Base-by-base conservation (phyloP, 768 basidiomycete species). In the Hortiboletus campestris region DNA sequence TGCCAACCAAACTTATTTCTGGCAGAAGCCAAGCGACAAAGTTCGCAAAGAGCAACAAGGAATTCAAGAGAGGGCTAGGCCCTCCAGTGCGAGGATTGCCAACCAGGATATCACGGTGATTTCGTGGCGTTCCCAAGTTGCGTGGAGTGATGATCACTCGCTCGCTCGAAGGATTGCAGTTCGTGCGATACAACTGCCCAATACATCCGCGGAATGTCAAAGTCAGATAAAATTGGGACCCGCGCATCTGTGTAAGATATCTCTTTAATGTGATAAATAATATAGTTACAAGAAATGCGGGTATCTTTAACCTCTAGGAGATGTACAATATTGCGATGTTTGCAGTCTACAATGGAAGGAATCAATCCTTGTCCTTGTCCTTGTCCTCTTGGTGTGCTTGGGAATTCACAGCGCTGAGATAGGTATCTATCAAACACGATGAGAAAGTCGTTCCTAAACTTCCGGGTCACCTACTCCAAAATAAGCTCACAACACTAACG, bases 401-500 rank as follows among this genome's bases (percentile, higher is more conserved):
- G 16, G 82, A 77, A 49, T 85, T 85, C 38, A 77, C 76, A 9
- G 77, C 77, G 51, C 84, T 85, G n/a, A 85, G 72, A 62, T 85
- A 85, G 3, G 84, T 82, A 64, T 85, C 84, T 85, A 49, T 47
- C n/a, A 2, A 19, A 47, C 6, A 14, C 32, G 29, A 43, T 60
- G 35, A 55, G 53, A 53, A 14, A 22, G 17, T n/a, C 6, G 9
- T 17, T 44, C 11, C 42, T 48, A 48, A 57, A 49, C 55, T 38
- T 42, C 7, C 17, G 5, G 25, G 20, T 11, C 13, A 80, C 87
- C 44, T 67, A 91, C 89, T 91, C 89, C 88, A 90, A 74, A 88
- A 88, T 56, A 91, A 77, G 63, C 86, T 86, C 49, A 92, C 88
- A 12, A 88, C 80, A 63, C 89, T 81, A 22, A 94, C 83, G 19